Base-by-base conservation (phyloP, 768 basidiomycete species). In the Mycena latifolia region DNA sequence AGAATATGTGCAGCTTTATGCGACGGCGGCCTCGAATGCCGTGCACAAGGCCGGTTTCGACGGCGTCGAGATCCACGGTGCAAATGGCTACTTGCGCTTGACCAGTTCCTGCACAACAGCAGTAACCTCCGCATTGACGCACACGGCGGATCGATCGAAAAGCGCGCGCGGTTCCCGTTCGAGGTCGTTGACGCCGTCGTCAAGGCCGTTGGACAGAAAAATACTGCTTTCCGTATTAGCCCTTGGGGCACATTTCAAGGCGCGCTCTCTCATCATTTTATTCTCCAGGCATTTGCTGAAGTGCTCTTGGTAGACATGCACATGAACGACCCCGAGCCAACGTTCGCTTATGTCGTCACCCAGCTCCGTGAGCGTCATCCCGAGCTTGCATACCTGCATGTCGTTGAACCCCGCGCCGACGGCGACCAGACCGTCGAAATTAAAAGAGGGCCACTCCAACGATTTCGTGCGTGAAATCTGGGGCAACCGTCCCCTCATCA, bases 1-100 rank as follows among this genome's bases (percentile, higher is more conserved):
- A 20, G 79, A 83, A 33, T 80, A 81, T 55, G 73, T 82, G 28
- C 55, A 72, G 28, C 75, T 80, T 20, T 88, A 83, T 69, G 81
- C 77, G n/a, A n/a, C n/a, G n/a, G n/a, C n/a, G n/a, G n/a, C n/a
- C n/a, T n/a, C n/a, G n/a, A n/a, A n/a, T n/a, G 82, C 84, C 47
- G 74, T 86, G 29, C 74, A 77, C 39, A 69, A 57, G 48, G 85
- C 88, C 45, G 88, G 86, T 7, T 89, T 89, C 63, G 88, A 89
- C 61, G 88, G 87, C 27, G 78, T 87, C 5, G 87, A 89, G 76
- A 78, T 84, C 63, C 77, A 77, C 47, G 72, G 60, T 14, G 73
- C 72, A 15, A 75, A 76, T 41, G 76, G 77, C 0, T 78, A 78
- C 60, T 64, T 83, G n/a, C n/a, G 28, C 53, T 79, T 25, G 83